These are phyloP conservation scores for Vickermania spadyakhi DNA, from an alignment of 208 protist genomes.

Conservation along the genomic window DNA sequence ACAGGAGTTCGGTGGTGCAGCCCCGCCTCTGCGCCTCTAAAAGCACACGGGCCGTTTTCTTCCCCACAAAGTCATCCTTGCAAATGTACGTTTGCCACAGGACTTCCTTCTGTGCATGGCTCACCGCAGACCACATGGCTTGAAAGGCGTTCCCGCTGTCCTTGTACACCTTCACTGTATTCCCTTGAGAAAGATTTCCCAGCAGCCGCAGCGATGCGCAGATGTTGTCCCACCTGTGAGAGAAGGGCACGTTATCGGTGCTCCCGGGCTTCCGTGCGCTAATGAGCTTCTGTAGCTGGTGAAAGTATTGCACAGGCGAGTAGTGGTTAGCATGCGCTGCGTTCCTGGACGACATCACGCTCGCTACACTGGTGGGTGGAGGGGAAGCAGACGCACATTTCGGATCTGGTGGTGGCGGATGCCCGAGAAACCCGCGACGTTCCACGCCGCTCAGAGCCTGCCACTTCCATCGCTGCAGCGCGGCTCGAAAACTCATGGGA, in stretches of 20 bases:
- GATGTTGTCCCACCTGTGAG: slow-evolving; percentile 71
- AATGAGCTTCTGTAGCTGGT: slow-evolving; percentile 8
- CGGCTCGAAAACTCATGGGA: background rate
- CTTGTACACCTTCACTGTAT: slow-evolving; percentile 46
- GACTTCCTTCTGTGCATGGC: slow-evolving; percentile 53
- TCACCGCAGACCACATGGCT: slow-evolving; percentile 82
- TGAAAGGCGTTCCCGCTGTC: slow-evolving; percentile 76
- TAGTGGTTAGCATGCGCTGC: background rate
- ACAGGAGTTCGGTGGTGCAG: slow-evolving; percentile 76
- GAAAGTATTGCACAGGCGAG: slow-evolving; percentile 1
- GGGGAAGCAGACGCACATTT: too few relatives aligned
- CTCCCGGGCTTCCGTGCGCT: slow-evolving; percentile 16
- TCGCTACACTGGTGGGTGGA: too few relatives aligned
- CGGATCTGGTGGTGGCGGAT: slow-evolving; percentile 4
- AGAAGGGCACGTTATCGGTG: slow-evolving; percentile 38
- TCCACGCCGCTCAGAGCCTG: background rate
- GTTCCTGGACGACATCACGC: too few relatives aligned
- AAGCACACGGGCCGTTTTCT: slow-evolving; percentile 54
- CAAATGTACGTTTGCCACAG: slow-evolving; percentile 92
- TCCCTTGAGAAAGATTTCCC: slow-evolving; percentile 51
- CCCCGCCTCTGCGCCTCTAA: slow-evolving; percentile 53
- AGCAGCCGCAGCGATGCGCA: slow-evolving; percentile 39
- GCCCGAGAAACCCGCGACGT: slow-evolving; percentile 14
- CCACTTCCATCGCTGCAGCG: background rate
- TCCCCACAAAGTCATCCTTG: slow-evolving; percentile 83